These are phyloP conservation scores for Umbelopsis vinacea DNA, from an alignment of 192 early-diverging fungal species.

Conservation along the genomic window DNA sequence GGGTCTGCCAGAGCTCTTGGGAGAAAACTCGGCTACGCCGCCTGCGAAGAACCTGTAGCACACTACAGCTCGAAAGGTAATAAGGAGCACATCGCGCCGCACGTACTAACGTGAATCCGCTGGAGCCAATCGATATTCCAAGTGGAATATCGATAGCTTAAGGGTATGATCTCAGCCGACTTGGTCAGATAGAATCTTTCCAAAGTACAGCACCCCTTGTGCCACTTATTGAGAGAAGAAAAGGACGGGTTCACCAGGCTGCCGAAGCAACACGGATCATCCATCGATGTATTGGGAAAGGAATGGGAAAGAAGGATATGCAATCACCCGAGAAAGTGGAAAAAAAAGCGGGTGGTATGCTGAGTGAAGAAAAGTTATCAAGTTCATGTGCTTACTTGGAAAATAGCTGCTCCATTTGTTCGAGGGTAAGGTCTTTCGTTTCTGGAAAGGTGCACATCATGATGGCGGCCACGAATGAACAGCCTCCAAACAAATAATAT, in stretches of 20 bases:
- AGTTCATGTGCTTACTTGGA: conserved; percentile 16
- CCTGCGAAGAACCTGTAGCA: not conserved
- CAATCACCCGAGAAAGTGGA: not conserved
- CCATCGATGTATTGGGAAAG: not conserved
- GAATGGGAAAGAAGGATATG: conserved; percentile 9
- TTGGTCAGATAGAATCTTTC: conserved; percentile 3
- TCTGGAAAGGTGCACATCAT: conserved; percentile 78
- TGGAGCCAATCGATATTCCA: conserved; percentile 19
- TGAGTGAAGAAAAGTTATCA: not conserved
- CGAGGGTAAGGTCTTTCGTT: conserved; percentile 82
- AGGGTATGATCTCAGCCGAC: conserved; percentile 50
- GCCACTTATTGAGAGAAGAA: conserved; percentile 18
- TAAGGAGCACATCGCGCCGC: conserved; percentile 32
- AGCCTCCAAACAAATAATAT: conserved; percentile 37
- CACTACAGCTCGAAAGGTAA: conserved; percentile 16
- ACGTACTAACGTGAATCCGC: conserved; percentile 45
- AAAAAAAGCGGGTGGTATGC: not conserved
- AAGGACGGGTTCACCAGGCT: not conserved
- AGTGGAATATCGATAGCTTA: conserved; percentile 14
- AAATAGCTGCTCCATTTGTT: conserved; percentile 87
- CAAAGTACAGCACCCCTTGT: conserved; percentile 33
- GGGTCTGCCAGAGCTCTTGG: too few relatives aligned
- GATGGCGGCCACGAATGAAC: conserved; percentile 36
- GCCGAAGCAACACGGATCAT: not conserved
- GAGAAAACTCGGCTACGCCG: too few relatives aligned